Percentiles rank a stretch among this genome's conserved stretches.
phyloP scores from a whole-genome alignment of 495 filamentous ascomycete genomes.

The Tuber umbilicatum region DNA sequence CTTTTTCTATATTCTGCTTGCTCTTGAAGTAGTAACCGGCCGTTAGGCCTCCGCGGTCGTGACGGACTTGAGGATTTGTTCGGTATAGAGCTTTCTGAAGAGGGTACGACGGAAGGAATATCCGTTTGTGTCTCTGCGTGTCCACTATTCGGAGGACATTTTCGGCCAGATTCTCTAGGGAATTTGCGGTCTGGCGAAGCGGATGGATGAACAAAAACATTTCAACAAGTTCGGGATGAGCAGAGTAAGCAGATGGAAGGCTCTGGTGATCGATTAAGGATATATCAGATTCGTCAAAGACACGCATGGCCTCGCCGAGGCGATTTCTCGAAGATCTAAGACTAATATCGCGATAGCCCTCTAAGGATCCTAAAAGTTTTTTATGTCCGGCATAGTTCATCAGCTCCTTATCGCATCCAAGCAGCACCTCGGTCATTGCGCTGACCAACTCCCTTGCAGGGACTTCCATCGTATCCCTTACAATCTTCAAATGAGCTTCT shows the following conservation, averaged over 20 bases:
- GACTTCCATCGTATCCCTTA: constrained; percentile 46
- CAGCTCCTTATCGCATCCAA: constrained; percentile 47
- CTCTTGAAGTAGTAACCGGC: constrained; percentile 52
- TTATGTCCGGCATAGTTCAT: constrained; percentile 50
- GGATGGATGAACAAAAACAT: constrained; percentile 54
- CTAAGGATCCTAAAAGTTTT: constrained; percentile 41
- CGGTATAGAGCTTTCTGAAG: constrained; percentile 50
- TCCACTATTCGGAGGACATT: constrained; percentile 49
- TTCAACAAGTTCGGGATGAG: constrained; percentile 48
- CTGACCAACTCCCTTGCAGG: constrained; percentile 48
- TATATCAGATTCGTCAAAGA: constrained; percentile 45
- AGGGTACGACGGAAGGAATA: constrained; percentile 51
- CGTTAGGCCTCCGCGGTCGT: constrained; percentile 55
- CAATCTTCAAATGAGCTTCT: constrained; percentile 26
- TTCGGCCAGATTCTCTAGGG: constrained; percentile 45
- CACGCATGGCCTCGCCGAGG: constrained; percentile 38
- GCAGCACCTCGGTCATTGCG: constrained; percentile 46
- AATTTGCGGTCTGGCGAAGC: constrained; percentile 50
- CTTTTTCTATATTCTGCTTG: constrained; percentile 46
- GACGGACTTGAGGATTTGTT: constrained; percentile 52
- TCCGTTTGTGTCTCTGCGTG: constrained; percentile 40
- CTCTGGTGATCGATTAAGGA: constrained; percentile 40
- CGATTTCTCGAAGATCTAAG: constrained; percentile 27
- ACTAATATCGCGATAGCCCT: constrained; percentile 24
- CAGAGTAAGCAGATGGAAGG: constrained; percentile 40